A percentile compares a stretch with the other conserved stretches of the same genome.
These are phyloP conservation scores for Salvia sclarea DNA, from an alignment of 305 asterid species.

Conservation along the genomic window DNA sequence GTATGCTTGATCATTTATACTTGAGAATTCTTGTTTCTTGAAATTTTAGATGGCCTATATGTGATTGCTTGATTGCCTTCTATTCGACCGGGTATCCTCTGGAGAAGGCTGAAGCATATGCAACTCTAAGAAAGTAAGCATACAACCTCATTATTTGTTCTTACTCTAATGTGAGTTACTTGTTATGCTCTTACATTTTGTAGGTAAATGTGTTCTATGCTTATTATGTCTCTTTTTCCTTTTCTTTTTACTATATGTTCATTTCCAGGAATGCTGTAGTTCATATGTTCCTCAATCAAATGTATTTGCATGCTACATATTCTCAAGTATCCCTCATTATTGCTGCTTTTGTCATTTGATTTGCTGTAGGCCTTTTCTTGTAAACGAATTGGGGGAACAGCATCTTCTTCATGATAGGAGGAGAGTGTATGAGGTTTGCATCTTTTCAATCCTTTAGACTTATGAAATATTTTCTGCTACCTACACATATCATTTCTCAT, in stretches of 20 bases:
- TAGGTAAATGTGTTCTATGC: background rate
- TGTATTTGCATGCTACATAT: slow-evolving; percentile 7
- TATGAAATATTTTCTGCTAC: background rate
- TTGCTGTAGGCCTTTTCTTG: slow-evolving; percentile 82
- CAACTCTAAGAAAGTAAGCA: slow-evolving; percentile 80
- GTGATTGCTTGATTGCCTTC: slow-evolving; percentile 95
- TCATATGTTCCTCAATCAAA: background rate
- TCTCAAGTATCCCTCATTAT: slow-evolving; percentile 15
- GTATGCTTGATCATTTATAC: background rate
- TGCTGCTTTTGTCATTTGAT: slow-evolving; percentile 25
- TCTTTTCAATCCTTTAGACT: slow-evolving; percentile 23
- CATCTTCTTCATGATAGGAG: slow-evolving; percentile 96
- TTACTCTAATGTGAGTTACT: background rate
- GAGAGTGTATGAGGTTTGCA: slow-evolving; percentile 84
- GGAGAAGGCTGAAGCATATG: slow-evolving; percentile 88
- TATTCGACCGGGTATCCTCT: slow-evolving; percentile 82
- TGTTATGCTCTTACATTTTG: slow-evolving; percentile 12
- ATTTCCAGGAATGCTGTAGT: background rate
- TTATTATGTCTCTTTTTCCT: background rate
- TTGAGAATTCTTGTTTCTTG: background rate
- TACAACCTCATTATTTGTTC: background rate
- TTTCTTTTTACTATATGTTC: background rate
- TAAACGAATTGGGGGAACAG: slow-evolving; percentile 87
- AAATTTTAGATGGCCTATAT: slow-evolving; percentile 81
- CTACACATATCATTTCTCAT: background rate